A percentile compares a stretch with the other conserved stretches of the same genome.
These are phyloP conservation scores for Massariosphaeria phaeospora DNA, from an alignment of 495 filamentous ascomycete species.

Conservation along the genomic window DNA sequence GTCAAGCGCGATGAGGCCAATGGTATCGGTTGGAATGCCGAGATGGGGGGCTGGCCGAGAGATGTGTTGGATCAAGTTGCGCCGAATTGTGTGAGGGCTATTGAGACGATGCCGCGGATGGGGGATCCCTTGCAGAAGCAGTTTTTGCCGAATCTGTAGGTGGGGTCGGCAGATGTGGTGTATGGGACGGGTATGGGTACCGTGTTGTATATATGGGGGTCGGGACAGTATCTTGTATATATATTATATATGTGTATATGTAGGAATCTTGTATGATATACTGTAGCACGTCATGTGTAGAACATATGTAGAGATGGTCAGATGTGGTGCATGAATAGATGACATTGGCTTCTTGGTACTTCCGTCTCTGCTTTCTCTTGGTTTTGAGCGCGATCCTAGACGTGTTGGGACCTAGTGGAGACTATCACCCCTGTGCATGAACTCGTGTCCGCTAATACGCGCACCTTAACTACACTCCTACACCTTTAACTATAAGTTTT, in stretches of 20 bases:
- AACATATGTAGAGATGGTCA: neutral
- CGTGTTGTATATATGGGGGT: neutral
- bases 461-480: too few relatives aligned
- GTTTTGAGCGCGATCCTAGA: too few relatives aligned
- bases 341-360: neutral
- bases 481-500: too few relatives aligned
- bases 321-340: too few relatives aligned
- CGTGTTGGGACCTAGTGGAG: too few relatives aligned
- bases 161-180: too few relatives aligned
- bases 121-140: slow-evolving; percentile 42
- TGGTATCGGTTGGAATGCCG: slow-evolving; percentile 31
- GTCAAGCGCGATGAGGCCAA: slow-evolving; percentile 40
- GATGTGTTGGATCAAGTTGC: slow-evolving; percentile 34
- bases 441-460: too few relatives aligned
- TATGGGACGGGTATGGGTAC: slow-evolving; percentile 1
- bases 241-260: slow-evolving; percentile 6
- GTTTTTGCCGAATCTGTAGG: slow-evolving; percentile 20
- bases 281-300: neutral
- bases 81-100: slow-evolving; percentile 49
- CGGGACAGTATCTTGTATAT: neutral
- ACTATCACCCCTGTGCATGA: too few relatives aligned
- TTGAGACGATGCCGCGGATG: slow-evolving; percentile 51
- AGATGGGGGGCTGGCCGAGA: slow-evolving; percentile 25
- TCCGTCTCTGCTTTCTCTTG: neutral
- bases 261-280: slow-evolving; percentile 2